Evolutionary conservation across 768 basidiomycete species (phyloP).

Genomic region (Heimioporus sp.): DNA sequence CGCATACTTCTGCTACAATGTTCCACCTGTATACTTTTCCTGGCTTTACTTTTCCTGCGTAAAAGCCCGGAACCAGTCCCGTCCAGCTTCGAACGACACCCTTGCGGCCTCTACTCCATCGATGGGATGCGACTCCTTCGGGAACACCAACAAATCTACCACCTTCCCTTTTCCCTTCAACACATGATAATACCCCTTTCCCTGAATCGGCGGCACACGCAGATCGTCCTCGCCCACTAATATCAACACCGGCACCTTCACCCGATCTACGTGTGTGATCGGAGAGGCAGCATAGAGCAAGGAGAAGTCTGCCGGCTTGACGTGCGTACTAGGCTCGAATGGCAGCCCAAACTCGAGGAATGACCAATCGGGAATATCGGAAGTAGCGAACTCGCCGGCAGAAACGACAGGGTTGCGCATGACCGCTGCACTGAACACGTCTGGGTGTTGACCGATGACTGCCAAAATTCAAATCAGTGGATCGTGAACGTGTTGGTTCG

Average conservation of each 20-base stretch:
- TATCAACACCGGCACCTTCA: slow-evolving; percentile 54
- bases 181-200: slow-evolving; percentile 62
- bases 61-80: slow-evolving; percentile 47
- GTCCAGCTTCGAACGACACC: slow-evolving; percentile 48
- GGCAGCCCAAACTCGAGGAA: slow-evolving; percentile 40
- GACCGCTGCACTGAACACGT: slow-evolving; percentile 58
- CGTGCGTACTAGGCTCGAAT: slow-evolving; percentile 34
- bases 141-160: slow-evolving; percentile 61
- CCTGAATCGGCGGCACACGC: slow-evolving; percentile 62
- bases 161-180: slow-evolving; percentile 45
- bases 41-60: not conserved
- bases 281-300: slow-evolving; percentile 53
- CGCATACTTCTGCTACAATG: no score
- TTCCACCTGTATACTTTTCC: no score
- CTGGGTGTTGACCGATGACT: slow-evolving; percentile 67
- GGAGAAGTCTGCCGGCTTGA: slow-evolving; percentile 45
- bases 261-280: slow-evolving; percentile 48
- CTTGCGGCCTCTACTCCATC: slow-evolving; percentile 63
- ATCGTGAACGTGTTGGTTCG: not conserved
- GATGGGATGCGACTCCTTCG: slow-evolving; percentile 59
- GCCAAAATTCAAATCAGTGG: not conserved
- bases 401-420: slow-evolving; percentile 72
- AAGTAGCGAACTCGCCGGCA: slow-evolving; percentile 49
- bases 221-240: slow-evolving; percentile 60
- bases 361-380: slow-evolving; percentile 72